These are phyloP conservation scores for Thermothielavioides terrestris DNA, from an alignment of 495 filamentous ascomycete species.

Conservation along the genomic window DNA sequence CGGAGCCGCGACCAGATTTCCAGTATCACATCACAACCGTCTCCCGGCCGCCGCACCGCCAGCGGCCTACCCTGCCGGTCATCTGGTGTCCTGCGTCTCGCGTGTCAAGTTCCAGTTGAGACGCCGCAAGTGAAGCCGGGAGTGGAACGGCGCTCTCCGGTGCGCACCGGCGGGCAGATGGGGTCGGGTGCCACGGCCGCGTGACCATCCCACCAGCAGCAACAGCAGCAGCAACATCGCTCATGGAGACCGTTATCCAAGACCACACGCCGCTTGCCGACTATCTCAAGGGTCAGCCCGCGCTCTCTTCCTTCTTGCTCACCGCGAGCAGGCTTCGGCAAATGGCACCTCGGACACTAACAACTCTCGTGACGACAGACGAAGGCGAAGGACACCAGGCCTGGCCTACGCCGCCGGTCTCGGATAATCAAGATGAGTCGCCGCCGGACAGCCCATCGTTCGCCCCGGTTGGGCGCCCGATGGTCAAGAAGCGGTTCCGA, in stretches of 20 bases:
- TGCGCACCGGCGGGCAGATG: slow-evolving; percentile 23
- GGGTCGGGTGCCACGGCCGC: slow-evolving; percentile 23
- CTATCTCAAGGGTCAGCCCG: slow-evolving; percentile 78
- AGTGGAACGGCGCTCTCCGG: slow-evolving; percentile 8
- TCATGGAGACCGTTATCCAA: slow-evolving; percentile 88
- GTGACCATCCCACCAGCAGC: too few relatives aligned
- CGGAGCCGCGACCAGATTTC: background rate
- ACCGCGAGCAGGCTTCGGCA: background rate
- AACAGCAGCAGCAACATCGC: slow-evolving; percentile 26
- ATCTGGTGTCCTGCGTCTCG: slow-evolving; percentile 3
- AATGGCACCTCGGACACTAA: slow-evolving; percentile 7
- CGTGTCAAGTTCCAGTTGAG: background rate
- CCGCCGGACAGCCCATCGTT: slow-evolving; percentile 52
- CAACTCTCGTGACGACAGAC: slow-evolving; percentile 17
- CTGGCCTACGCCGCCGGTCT: slow-evolving; percentile 31
- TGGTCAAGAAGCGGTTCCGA: slow-evolving; percentile 57
- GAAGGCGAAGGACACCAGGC: slow-evolving; percentile 34
- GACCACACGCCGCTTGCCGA: slow-evolving; percentile 86
- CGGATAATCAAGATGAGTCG: slow-evolving; percentile 37
- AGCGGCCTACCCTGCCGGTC: background rate
- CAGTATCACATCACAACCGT: background rate
- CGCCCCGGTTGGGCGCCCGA: slow-evolving; percentile 65
- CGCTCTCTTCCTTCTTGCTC: background rate
- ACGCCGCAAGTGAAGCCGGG: slow-evolving; percentile 1
- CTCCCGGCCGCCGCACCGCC: background rate